Conservation (phyloP, 768 basidiomycete species). For the Boletus rufocinnamomeus region DNA sequence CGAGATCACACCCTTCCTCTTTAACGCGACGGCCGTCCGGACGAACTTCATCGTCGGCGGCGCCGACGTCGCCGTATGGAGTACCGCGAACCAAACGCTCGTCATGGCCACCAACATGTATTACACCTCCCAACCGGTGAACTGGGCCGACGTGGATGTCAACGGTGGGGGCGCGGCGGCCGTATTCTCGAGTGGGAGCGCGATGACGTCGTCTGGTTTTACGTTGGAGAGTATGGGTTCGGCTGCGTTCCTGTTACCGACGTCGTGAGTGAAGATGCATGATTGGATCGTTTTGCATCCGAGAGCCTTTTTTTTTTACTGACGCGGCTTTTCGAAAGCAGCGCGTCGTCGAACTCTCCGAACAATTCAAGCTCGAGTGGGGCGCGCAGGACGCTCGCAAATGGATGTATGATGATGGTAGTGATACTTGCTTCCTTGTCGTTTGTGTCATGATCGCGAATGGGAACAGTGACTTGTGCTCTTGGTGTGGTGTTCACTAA, state of each 20-base stretch:
- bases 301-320: slow-evolving; percentile 1
- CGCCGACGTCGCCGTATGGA: slow-evolving; percentile 57
- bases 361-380: neutral
- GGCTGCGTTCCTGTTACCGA: slow-evolving; percentile 17
- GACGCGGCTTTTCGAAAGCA: neutral
- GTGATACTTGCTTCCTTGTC: neutral
- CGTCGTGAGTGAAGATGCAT: slow-evolving; percentile 14
- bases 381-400: neutral
- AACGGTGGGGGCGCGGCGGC: neutral
- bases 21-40: slow-evolving; percentile 43
- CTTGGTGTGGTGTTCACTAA: too few species aligned
- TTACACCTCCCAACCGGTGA: slow-evolving; percentile 38
- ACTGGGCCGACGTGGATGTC: slow-evolving; percentile 33
- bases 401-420: neutral
- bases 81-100: slow-evolving; percentile 43
- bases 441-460: neutral
- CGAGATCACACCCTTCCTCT: slow-evolving; percentile 49
- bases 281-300: neutral
- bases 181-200: slow-evolving; percentile 21
- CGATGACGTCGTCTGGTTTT: slow-evolving; percentile 18
- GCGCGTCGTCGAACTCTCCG: neutral
- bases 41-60: slow-evolving; percentile 42
- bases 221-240: slow-evolving; percentile 22
- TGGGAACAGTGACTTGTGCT: too few species aligned
- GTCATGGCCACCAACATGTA: slow-evolving; percentile 55